These are phyloP conservation scores for Fusarium paranaense DNA, from an alignment of 2,329 filamentous ascomycete species.

Conservation along the genomic window DNA sequence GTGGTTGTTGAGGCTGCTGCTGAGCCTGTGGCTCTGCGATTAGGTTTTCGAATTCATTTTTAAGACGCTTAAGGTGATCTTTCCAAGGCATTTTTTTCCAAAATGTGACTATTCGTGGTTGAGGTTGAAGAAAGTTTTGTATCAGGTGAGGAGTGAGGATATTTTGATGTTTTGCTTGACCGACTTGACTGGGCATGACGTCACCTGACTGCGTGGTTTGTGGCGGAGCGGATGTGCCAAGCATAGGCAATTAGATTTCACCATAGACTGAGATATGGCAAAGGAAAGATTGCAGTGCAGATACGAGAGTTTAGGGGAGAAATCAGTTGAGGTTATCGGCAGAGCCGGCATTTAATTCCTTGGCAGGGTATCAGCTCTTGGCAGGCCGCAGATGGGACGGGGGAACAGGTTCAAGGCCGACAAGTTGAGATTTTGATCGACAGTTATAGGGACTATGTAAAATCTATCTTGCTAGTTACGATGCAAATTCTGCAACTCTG, in stretches of 20 bases:
- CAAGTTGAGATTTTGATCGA: not conserved
- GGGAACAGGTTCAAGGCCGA: not conserved
- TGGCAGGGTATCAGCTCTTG: not conserved
- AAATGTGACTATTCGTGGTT: not conserved
- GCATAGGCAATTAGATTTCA: not conserved
- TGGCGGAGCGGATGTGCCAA: constrained; percentile 1
- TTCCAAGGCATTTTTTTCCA: constrained; percentile 50
- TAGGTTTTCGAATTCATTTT: constrained; percentile 52
- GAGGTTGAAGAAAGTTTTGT: not conserved
- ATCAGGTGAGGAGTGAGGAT: constrained; percentile 6
- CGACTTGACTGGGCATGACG: constrained; percentile 11
- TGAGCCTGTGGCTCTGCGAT: constrained; percentile 45
- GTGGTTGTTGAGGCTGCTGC: constrained; percentile 37
- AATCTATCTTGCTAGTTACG: not conserved
- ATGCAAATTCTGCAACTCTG: not conserved
- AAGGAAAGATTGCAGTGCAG: not conserved
- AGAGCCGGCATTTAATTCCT: not conserved
- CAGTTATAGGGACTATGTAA: not conserved
- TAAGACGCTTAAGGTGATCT: constrained; percentile 53
- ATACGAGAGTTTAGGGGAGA: not conserved
- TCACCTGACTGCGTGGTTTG: constrained; percentile 10
- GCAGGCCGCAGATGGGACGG: not conserved
- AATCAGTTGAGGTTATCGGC: not conserved
- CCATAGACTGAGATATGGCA: not conserved
- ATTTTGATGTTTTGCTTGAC: not conserved